Evolutionary conservation across 148 eudicot genomes (phyloP), one percentile per base, ranked within the genome.

Genomic region (Pharnaceum exiguum): DNA sequence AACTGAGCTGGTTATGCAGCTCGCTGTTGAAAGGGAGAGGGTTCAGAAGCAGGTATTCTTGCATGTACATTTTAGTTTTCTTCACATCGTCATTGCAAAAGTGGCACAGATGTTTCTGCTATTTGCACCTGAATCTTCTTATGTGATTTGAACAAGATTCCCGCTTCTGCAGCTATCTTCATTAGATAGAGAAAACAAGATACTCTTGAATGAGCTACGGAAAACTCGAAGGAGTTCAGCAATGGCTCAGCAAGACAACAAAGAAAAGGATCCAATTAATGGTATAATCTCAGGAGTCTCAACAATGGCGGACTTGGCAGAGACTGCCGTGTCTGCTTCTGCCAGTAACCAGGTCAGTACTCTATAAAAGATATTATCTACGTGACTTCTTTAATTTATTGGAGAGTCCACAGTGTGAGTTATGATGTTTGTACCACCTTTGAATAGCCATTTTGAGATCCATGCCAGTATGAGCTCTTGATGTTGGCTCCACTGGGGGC

Each of bases 1-100:
- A 25, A 80, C 81, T 68, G 89, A 93, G 59, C 69, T 80, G 85
- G 89, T 75, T 33, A 67, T 78, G 77, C 84, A 89, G 64, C 75
- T 93, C 45, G 85, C 87, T 18, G 47, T 58, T 44, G 99, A 89
- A 82, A 69, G 99, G 66, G 87, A 86, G 75, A 80, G 91, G 31
- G 62, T 93, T 18, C 78, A 82, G 62, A 83, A 86, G 58, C 86
- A 83, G 96, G 99, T 85, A 52, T 11, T 15, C 5, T 51, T 21
- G 15, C 19, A 16, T 39, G 31, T 44, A 10, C 15, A 23, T 21
- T 32, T 33, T 3, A 12, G 38, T 16, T 33, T 53, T 10, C 27
- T 44, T 21, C 16, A 4, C 17, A 49, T 36, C 11, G 38, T 71
- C 29, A 16, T 49, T 57, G 3, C 18, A 49, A 44, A 18, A 7